Conservation (phyloP, 129 eudicot genomes). For the Helichrysum umbraculigerum region DNA sequence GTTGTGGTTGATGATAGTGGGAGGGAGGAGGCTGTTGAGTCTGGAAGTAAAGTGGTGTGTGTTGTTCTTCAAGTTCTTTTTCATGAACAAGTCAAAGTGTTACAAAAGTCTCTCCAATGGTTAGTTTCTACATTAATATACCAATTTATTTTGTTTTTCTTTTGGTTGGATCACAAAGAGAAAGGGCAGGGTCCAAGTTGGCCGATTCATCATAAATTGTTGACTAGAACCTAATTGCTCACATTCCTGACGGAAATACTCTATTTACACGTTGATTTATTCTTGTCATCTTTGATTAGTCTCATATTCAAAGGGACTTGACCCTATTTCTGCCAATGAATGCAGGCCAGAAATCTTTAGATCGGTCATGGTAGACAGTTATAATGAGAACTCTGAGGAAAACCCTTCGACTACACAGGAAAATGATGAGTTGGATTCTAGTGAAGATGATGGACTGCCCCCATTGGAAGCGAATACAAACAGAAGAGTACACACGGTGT, state of each 20-base stretch:
- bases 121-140: slow-evolving; percentile 26
- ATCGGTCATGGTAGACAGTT: slow-evolving; percentile 29
- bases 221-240: neutral
- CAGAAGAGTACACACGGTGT: slow-evolving; percentile 48
- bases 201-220: neutral
- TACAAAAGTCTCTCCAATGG: slow-evolving; percentile 79
- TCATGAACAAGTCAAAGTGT: slow-evolving; percentile 63
- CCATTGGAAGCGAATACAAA: slow-evolving; percentile 81
- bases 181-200: slow-evolving; percentile 1
- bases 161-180: neutral
- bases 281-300: neutral
- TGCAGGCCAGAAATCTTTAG: slow-evolving; percentile 74
- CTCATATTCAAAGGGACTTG: neutral
- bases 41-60: slow-evolving; percentile 83
- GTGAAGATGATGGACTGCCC: slow-evolving; percentile 86
- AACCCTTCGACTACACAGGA: slow-evolving; percentile 31
- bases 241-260: neutral
- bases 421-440: slow-evolving; percentile 43
- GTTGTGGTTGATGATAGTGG: slow-evolving; percentile 93
- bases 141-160: neutral
- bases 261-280: neutral
- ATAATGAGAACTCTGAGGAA: slow-evolving; percentile 27
- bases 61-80: slow-evolving; percentile 84
- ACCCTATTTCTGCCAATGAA: slow-evolving; percentile 4
- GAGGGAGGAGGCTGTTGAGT: slow-evolving; percentile 77